A percentile compares a stretch with the other conserved stretches of the same genome.
Conservation (phyloP, 257 asterid species). For the Nicotiana sylvestris region DNA sequence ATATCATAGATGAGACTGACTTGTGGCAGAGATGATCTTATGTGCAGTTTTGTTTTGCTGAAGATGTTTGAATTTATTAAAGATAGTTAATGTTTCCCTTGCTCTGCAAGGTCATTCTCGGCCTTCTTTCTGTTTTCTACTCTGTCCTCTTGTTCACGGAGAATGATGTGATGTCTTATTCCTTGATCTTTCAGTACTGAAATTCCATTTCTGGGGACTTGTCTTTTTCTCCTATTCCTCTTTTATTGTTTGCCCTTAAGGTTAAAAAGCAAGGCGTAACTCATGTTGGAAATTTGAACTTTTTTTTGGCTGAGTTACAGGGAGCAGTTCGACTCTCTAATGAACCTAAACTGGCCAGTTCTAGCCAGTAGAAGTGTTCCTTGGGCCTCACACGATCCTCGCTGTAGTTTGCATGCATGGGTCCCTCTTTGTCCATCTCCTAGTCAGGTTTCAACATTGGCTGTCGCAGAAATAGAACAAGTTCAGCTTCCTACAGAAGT, state of each 20-base stretch:
- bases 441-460: constrained; percentile 26
- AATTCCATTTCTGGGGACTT: constrained; percentile 8
- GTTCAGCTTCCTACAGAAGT: constrained; percentile 33
- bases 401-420: constrained; percentile 80
- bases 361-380: constrained; percentile 71
- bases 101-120: background rate
- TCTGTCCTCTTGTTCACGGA: background rate
- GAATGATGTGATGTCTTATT: constrained; percentile 12
- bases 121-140: background rate
- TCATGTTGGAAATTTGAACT: constrained; percentile 26
- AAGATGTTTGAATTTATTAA: constrained; percentile 9
- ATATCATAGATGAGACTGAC: constrained; percentile 12
- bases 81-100: background rate
- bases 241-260: background rate
- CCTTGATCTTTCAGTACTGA: background rate
- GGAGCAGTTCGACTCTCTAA: constrained; percentile 69
- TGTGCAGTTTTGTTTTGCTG: background rate
- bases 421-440: constrained; percentile 32
- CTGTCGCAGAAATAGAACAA: constrained; percentile 42
- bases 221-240: constrained; percentile 8
- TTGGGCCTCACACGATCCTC: constrained; percentile 74
- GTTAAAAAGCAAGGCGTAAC: constrained; percentile 14
- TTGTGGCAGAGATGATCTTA: background rate
- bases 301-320: constrained; percentile 62
- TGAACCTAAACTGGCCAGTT: constrained; percentile 76